Conservation (phyloP, 2,329 filamentous ascomycete species). For the Immersiporthe knoxdaviesiana region DNA sequence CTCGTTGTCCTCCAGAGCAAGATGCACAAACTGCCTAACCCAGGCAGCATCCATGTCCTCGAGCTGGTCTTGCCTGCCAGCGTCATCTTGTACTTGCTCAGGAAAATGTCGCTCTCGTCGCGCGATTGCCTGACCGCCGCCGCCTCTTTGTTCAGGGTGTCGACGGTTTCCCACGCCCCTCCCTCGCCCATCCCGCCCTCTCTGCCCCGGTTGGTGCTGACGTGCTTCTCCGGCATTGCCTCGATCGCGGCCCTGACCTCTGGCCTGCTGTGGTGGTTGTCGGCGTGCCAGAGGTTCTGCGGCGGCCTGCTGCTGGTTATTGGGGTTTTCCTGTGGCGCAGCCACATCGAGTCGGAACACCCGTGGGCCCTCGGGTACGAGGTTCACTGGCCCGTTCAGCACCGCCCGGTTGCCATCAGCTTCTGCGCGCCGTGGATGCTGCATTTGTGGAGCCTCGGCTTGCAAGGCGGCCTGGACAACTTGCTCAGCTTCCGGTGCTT, state of each 20-base stretch:
- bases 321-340: slow-evolving; percentile 37
- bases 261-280: slow-evolving; percentile 25
- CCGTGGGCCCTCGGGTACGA: slow-evolving; percentile 61
- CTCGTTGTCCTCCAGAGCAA: slow-evolving; percentile 58
- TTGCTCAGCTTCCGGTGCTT: slow-evolving; percentile 30
- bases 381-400: slow-evolving; percentile 42
- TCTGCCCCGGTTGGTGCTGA: slow-evolving; percentile 25
- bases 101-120: slow-evolving; percentile 20
- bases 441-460: slow-evolving; percentile 18
- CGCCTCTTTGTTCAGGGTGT: slow-evolving; percentile 11
- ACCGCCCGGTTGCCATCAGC: slow-evolving; percentile 26
- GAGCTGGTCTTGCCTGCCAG: slow-evolving; percentile 38
- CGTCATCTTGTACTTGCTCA: slow-evolving; percentile 18
- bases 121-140: background rate
- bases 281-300: slow-evolving; percentile 19
- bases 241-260: slow-evolving; percentile 34
- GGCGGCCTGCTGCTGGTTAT: slow-evolving; percentile 37
- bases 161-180: slow-evolving; percentile 36
- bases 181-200: slow-evolving; percentile 20
- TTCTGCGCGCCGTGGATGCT: slow-evolving; percentile 13
- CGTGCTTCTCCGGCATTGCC: slow-evolving; percentile 27
- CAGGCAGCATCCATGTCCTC: slow-evolving; percentile 54
- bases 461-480: slow-evolving; percentile 5
- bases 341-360: slow-evolving; percentile 56
- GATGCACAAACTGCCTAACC: slow-evolving; percentile 58